A percentile compares a stretch with the other conserved stretches of the same genome.
Evolutionary conservation across 2,329 filamentous ascomycete species (phyloP).

Genomic region (Colletotrichum sidae): DNA sequence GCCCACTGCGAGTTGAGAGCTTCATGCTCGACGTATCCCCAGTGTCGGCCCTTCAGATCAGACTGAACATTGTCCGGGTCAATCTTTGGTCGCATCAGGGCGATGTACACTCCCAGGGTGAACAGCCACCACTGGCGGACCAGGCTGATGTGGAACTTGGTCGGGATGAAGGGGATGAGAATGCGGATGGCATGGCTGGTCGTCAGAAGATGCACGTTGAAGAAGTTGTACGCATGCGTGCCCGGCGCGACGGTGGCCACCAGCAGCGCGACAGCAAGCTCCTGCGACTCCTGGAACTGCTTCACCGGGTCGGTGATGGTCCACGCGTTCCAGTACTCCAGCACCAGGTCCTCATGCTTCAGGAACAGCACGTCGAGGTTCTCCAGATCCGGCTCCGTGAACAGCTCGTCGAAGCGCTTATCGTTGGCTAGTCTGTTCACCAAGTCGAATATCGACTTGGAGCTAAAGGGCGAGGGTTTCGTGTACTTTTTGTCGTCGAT

Average conservation of each 20-base stretch:
- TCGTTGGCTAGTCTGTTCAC: slow-evolving; percentile 78
- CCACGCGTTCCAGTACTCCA: slow-evolving; percentile 96
- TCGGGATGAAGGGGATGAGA: slow-evolving; percentile 81
- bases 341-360: slow-evolving; percentile 74
- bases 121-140: slow-evolving; percentile 93
- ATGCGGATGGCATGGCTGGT: slow-evolving; percentile 91
- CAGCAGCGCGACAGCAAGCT: slow-evolving; percentile 70
- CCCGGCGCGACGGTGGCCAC: slow-evolving; percentile 69
- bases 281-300: slow-evolving; percentile 80
- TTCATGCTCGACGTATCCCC: slow-evolving; percentile 80
- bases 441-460: slow-evolving; percentile 75
- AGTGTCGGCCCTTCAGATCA: slow-evolving; percentile 74
- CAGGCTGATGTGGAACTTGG: slow-evolving; percentile 77
- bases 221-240: slow-evolving; percentile 81
- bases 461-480: slow-evolving; percentile 68
- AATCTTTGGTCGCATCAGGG: slow-evolving; percentile 78
- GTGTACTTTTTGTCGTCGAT: slow-evolving; percentile 81
- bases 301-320: slow-evolving; percentile 74
- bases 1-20: slow-evolving; percentile 76
- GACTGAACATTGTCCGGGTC: slow-evolving; percentile 72
- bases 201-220: slow-evolving; percentile 83
- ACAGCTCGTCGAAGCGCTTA: slow-evolving; percentile 75
- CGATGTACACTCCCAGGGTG: slow-evolving; percentile 80
- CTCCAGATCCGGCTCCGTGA: slow-evolving; percentile 65
- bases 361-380: slow-evolving; percentile 78